Base-by-base conservation (phyloP, 768 basidiomycete species). In the Termitomyces sp. region DNA sequence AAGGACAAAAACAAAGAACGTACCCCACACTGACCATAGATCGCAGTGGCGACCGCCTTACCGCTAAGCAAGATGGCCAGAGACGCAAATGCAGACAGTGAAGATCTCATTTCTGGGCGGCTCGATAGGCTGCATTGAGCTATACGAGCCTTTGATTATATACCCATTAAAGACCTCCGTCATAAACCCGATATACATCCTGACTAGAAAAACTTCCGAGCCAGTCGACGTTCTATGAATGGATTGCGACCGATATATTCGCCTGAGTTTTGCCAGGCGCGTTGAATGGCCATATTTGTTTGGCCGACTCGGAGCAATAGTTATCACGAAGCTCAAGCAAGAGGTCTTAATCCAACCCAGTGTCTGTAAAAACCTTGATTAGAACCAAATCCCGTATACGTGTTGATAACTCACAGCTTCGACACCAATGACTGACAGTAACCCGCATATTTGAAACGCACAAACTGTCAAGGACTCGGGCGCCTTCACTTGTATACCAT, bases 11-110 rank as follows among this genome's bases (percentile, higher is more conserved):
- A 43, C 32, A 63, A 60, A n/a, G 23, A 35, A 62, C 70, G n/a
- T 64, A 76, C 76, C 35, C 79, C 80, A 66, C 80, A 83, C 66
- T 83, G 80, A 5, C 79, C 79, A 66, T 70, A 83, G 55, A 77
- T 73, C 30, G 76, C 61, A 40, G 77, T 74, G 7, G 70, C 67
- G 9, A 65, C 56, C 52, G 64, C 72, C 8, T 68, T 66, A 19
- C 63, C 62, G 50, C 63, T 63, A 30, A 70, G 65, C 30, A 74
- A 56, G 41, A 73, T 54, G 19, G 73, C 70, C 48, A 76, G 56
- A 52, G 71, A 65, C 17, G 72, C 65, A 44, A 74, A 63, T 19
- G 68, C 61, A 55, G 68, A 58, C 16, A 74, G 53, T 7, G 66
- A 64, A 48, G 66, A 55, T 59, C 59, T 69, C 70, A 73, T 73